These are phyloP conservation scores for Psilocybe subaeruginosa DNA, from an alignment of 768 basidiomycete species.

Conservation along the genomic window DNA sequence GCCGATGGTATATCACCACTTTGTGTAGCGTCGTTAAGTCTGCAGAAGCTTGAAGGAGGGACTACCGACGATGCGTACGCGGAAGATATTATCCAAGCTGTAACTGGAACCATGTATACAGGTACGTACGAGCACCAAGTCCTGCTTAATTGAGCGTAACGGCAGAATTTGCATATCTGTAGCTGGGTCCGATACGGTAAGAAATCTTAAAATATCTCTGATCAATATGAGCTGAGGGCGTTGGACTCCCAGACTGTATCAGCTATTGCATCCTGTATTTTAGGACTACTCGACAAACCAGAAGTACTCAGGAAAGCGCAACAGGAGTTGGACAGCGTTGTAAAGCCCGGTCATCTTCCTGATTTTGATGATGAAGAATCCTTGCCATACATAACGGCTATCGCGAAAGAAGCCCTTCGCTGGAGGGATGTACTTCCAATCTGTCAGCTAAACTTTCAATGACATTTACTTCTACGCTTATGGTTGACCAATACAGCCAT, in stretches of 20 bases:
- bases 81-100: constrained; percentile 15
- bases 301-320: constrained; percentile 35
- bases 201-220: background rate
- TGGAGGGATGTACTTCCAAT: constrained; percentile 34
- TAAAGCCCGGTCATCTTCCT: constrained; percentile 36
- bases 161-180: background rate
- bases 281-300: constrained; percentile 34
- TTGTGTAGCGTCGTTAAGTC: constrained; percentile 24
- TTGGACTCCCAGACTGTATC: constrained; percentile 25
- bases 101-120: constrained; percentile 6
- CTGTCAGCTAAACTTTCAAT: constrained; percentile 19
- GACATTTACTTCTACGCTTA: background rate
- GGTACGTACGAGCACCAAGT: background rate
- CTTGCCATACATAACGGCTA: constrained; percentile 36
- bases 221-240: background rate
- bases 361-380: constrained; percentile 29
- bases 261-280: constrained; percentile 31
- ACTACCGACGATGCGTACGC: constrained; percentile 26
- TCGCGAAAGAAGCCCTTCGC: constrained; percentile 32
- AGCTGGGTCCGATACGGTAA: constrained; percentile 26
- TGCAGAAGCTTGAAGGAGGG: constrained; percentile 21
- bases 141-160: background rate
- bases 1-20: constrained; percentile 8
- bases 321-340: constrained; percentile 35
- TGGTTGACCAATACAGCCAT: constrained; percentile 6